Conservation (phyloP, 768 basidiomycete genomes). For the Russula vinacea region DNA sequence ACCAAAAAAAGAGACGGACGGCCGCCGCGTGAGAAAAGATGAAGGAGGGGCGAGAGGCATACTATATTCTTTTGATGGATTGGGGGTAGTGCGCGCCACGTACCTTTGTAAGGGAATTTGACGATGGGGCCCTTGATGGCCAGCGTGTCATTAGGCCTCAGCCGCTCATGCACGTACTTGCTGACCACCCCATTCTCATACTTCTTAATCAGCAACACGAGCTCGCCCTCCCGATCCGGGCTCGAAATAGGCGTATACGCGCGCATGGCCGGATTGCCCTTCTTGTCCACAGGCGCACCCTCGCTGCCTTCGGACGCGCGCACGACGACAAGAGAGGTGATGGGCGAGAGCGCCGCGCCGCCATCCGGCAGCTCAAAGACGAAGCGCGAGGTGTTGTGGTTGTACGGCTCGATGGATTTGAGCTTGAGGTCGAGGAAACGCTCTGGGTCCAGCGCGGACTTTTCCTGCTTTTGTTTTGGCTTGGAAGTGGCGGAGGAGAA, state of each 20-base stretch:
- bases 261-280: constrained; percentile 84
- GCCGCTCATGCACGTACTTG: constrained; percentile 64
- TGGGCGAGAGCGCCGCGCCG: constrained; percentile 71
- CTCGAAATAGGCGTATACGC: constrained; percentile 93
- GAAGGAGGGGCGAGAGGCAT: not conserved
- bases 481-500: constrained; percentile 21
- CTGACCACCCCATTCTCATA: constrained; percentile 82
- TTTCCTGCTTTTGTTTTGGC: constrained; percentile 45
- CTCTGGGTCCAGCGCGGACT: constrained; percentile 70
- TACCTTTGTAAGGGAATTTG: constrained; percentile 86
- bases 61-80: not conserved
- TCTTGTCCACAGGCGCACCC: constrained; percentile 52
- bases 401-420: constrained; percentile 78
- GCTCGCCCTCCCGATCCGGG: constrained; percentile 68
- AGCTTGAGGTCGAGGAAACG: constrained; percentile 80
- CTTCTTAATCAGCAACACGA: constrained; percentile 81
- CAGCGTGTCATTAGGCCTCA: constrained; percentile 81
- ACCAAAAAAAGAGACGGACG: not conserved
- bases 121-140: constrained; percentile 86
- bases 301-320: constrained; percentile 62
- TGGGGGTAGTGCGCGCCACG: constrained; percentile 21
- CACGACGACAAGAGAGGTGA: constrained; percentile 76
- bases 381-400: constrained; percentile 90
- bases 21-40: not conserved
- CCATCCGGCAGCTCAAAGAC: constrained; percentile 77